Conservation (phyloP, 345 rosid genomes). For the Rhizophora apiculata region DNA sequence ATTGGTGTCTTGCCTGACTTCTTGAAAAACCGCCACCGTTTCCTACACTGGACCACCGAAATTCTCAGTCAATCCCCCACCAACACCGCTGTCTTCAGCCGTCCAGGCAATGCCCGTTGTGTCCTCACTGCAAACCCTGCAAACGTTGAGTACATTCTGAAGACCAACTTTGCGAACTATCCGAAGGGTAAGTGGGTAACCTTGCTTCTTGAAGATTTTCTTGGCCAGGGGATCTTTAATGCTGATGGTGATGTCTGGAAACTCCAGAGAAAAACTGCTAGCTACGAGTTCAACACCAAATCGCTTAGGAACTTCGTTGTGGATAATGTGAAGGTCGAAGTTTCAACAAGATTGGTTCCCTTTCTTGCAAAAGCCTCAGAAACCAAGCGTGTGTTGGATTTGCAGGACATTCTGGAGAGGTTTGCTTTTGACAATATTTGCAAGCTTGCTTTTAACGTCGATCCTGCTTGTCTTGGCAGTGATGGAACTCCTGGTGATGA, state of each 20-base stretch:
- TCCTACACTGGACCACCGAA: constrained; percentile 40
- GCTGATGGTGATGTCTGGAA: constrained; percentile 43
- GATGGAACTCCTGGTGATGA: constrained; percentile 8
- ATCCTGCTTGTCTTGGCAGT: constrained; percentile 13
- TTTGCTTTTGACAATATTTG: constrained; percentile 33
- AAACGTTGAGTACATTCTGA: constrained; percentile 38
- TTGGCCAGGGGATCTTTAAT: constrained; percentile 48
- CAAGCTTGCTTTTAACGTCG: constrained; percentile 27
- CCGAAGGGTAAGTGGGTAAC: constrained; percentile 37
- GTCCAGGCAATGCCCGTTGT: constrained; percentile 29
- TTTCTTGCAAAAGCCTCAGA: constrained; percentile 17
- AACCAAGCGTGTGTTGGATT: constrained; percentile 22
- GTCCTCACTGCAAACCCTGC: constrained; percentile 40
- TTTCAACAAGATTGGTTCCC: constrained; percentile 29
- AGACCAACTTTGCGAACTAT: constrained; percentile 40
- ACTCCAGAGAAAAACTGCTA: constrained; percentile 40
- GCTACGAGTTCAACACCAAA: constrained; percentile 44
- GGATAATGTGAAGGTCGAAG: constrained; percentile 33
- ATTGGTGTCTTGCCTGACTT: constrained; percentile 37
- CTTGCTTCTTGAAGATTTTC: constrained; percentile 32
- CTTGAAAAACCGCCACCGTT: constrained; percentile 37
- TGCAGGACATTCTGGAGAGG: constrained; percentile 20
- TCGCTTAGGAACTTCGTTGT: constrained; percentile 36
- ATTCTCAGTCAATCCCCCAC: constrained; percentile 29
- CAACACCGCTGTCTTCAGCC: constrained; percentile 23